These are phyloP conservation scores for Suillus sp. DNA, from an alignment of 768 basidiomycete genomes.

Conservation along the genomic window DNA sequence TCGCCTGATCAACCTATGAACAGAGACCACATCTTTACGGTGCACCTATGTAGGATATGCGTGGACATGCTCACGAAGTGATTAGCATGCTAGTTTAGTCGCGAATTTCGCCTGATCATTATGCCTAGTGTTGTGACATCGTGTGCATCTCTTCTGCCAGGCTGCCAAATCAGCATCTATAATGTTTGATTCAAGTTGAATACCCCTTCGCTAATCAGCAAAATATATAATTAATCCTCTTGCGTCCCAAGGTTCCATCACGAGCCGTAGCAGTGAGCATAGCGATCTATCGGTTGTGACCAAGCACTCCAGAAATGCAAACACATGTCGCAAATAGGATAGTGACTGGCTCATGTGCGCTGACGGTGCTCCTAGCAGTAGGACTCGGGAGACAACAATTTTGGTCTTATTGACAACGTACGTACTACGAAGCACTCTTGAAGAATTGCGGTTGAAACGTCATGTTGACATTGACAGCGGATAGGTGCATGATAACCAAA, in stretches of 20 bases:
- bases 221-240: background rate
- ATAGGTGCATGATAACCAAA: background rate
- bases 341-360: background rate
- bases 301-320: background rate
- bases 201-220: background rate
- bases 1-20: no score
- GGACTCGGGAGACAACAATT: background rate
- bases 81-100: background rate
- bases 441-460: background rate
- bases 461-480: background rate
- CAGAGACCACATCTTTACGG: background rate
- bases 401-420: background rate
- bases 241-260: background rate
- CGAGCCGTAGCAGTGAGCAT: background rate
- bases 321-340: background rate
- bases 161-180: background rate
- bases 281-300: background rate
- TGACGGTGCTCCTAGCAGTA: background rate
- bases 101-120: background rate
- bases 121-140: background rate
- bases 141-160: background rate
- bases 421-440: no score
- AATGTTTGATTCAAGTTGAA: background rate
- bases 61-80: background rate
- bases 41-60: background rate